These are phyloP conservation scores for Penicillium longicatenatum DNA, from an alignment of 495 filamentous ascomycete genomes.

Conservation along the genomic window DNA sequence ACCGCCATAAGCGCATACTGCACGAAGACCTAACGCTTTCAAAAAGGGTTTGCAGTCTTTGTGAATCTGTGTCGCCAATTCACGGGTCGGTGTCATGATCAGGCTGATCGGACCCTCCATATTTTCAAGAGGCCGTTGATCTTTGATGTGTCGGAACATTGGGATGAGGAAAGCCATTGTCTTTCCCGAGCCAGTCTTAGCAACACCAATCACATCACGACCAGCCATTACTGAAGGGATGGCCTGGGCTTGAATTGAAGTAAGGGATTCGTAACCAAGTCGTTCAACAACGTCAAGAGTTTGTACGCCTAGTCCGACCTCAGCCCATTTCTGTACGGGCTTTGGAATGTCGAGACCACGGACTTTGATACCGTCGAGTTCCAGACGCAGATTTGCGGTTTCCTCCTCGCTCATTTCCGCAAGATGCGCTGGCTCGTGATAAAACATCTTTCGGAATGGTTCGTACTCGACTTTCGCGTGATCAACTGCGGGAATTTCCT, in stretches of 20 bases:
- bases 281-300: slow-evolving; percentile 84
- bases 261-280: slow-evolving; percentile 85
- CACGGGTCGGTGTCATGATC: slow-evolving; percentile 93
- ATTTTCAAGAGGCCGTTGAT: slow-evolving; percentile 79
- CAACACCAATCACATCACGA: slow-evolving; percentile 92
- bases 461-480: slow-evolving; percentile 84
- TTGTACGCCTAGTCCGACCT: slow-evolving; percentile 85
- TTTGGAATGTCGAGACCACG: slow-evolving; percentile 83
- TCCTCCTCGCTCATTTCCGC: slow-evolving; percentile 85
- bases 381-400: slow-evolving; percentile 73
- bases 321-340: slow-evolving; percentile 94
- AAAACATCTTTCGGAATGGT: slow-evolving; percentile 90
- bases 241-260: slow-evolving; percentile 93
- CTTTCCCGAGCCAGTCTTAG: slow-evolving; percentile 99
- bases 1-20: slow-evolving; percentile 94
- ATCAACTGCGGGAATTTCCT: slow-evolving; percentile 85
- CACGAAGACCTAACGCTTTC: slow-evolving; percentile 84
- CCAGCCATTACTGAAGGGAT: slow-evolving; percentile 96
- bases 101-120: slow-evolving; percentile 86
- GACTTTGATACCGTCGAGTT: slow-evolving; percentile 95
- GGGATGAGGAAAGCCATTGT: slow-evolving; percentile 93
- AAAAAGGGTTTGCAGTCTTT: slow-evolving; percentile 91
- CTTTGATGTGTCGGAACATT: slow-evolving; percentile 97
- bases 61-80: slow-evolving; percentile 93
- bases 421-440: slow-evolving; percentile 84